Base-by-base conservation (phyloP, 495 filamentous ascomycete genomes). In the Xylaria acuta region DNA sequence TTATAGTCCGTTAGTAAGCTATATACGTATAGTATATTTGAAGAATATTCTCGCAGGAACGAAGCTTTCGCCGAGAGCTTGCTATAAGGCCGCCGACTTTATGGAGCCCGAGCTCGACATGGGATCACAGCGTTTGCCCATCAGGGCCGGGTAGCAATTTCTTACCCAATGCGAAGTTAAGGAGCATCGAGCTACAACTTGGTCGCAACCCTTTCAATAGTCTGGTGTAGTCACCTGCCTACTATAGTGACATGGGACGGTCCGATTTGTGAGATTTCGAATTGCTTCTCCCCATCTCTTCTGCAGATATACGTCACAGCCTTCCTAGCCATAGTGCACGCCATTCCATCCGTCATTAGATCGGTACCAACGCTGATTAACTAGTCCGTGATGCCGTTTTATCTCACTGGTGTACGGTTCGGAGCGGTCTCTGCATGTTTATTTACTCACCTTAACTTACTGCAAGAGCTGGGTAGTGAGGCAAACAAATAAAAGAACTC, bases 131-230 rank as follows among this genome's bases (percentile, higher is more conserved):
- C 58, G 20, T 22, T 38, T n/a, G 32, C 58, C 11, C 22, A 20
- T 59, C 58, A n/a, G n/a, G 34, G 11, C 9, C 58, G 32, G 18
- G 58, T 36, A 38, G 34, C 5, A 11, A 18, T n/a, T 60, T 12
- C 34, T 60, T 8, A n/a, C 58, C 58, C 20, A 38, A 22, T 22
- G 58, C 4, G 41, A 49, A 65, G 38, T 64, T 22, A 64, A 64
- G 36, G 20, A 64, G 38, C 16, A 64, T 64, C 38, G 38, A 30
- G 38, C 22, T 22, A 16, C 41, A 11, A 18, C 18, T 45, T 34
- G 2, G 63, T 49, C 43, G 18, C 16, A 12, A 11, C 51, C 63
- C 63, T 65, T 47, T 30, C 43, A 45, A 32, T 45, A 22, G 7
- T 11, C 30, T 47, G n/a, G n/a, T n/a, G n/a, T n/a, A 20, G 22